Base-by-base conservation (phyloP, 2,329 filamentous ascomycete genomes). In the Xylaria sp. region DNA sequence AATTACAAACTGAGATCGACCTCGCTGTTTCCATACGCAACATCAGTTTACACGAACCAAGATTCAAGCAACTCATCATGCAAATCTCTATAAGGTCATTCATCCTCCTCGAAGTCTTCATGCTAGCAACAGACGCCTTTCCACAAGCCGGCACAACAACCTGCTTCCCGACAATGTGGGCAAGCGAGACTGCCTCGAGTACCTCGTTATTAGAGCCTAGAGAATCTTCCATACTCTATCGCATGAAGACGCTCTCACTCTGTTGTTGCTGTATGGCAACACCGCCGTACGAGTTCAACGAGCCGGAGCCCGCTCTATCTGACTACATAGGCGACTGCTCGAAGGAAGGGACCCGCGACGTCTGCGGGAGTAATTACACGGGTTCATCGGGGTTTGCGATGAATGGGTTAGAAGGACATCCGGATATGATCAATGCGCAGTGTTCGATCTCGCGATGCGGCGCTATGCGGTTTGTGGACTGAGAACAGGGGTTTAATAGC, bases 391-490 rank as follows among this genome's bases (percentile, higher is more conserved):
- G 55, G 28, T 68, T 55, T 18, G 10, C 39, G 15, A 54, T 60
- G 50, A 20, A 25, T 8, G 59, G 66, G 7, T 39, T 64, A 3
- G 60, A 67, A 20, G 55, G 48, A 2, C 48, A 60, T 13, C 60
- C 66, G 9, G 55, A 60, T n/a, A 20, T 20, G 50, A 67, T 60
- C 20, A 1, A 6, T 8, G 56, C 54, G 25, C 28, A 23, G 55
- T 64, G 66, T 41, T 59, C 60, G 37, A n/a, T 60, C 8, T 37
- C 41, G 39, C 41, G 60, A 51, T 68, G 66, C 18, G 54, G 60
- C n/a, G 54, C 54, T 48, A 63, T 67, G 54, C 25, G 41, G 39
- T 65, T 57, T n/a, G 50, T 68, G 23, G 61, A 68, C n/a, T 68
- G 20, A 65, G 50, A 34, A 31, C 13, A 3, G 7, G 34, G 15